phyloP scores from a whole-genome alignment of 2,329 filamentous ascomycete genomes.

The Gaeumannomyces sp. region DNA sequence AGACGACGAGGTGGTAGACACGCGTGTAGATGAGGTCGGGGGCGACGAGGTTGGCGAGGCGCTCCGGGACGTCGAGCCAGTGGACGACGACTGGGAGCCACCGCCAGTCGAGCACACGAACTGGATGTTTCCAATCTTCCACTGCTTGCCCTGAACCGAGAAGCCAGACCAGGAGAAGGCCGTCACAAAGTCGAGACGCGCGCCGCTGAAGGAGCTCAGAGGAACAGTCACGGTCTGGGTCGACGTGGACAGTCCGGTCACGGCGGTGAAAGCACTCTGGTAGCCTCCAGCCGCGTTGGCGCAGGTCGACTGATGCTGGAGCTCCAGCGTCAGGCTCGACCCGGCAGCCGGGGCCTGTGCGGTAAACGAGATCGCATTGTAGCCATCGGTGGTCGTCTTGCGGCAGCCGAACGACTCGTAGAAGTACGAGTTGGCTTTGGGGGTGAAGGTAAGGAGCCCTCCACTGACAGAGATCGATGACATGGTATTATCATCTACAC shows the following conservation, averaged over 20 bases:
- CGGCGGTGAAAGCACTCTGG: constrained; percentile 15
- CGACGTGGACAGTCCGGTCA: constrained; percentile 13
- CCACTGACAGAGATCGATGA: constrained; percentile 31
- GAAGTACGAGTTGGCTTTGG: constrained; percentile 42
- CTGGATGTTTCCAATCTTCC: constrained; percentile 15
- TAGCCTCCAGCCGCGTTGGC: constrained; percentile 28
- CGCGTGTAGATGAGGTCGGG: background rate
- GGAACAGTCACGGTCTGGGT: constrained; percentile 16
- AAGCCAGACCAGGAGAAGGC: constrained; percentile 16
- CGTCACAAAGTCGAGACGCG: constrained; percentile 13
- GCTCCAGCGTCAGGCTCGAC: constrained; percentile 13
- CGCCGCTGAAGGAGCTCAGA: constrained; percentile 25
- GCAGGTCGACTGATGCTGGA: constrained; percentile 13
- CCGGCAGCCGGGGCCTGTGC: constrained; percentile 33
- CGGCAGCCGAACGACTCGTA: constrained; percentile 47
- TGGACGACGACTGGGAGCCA: background rate
- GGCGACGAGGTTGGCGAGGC: constrained; percentile 21
- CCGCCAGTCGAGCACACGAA: constrained; percentile 14
- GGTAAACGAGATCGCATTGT: constrained; percentile 40
- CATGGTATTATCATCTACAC: constrained; percentile 43
- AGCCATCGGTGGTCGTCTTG: constrained; percentile 36
- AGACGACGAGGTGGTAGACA: constrained; percentile 4
- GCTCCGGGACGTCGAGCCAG: constrained; percentile 9
- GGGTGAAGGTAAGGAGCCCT: constrained; percentile 43
- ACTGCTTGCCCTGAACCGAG: constrained; percentile 10